Conservation (phyloP, 1,284 basidiomycete genomes). For the Tilletia setariae region DNA sequence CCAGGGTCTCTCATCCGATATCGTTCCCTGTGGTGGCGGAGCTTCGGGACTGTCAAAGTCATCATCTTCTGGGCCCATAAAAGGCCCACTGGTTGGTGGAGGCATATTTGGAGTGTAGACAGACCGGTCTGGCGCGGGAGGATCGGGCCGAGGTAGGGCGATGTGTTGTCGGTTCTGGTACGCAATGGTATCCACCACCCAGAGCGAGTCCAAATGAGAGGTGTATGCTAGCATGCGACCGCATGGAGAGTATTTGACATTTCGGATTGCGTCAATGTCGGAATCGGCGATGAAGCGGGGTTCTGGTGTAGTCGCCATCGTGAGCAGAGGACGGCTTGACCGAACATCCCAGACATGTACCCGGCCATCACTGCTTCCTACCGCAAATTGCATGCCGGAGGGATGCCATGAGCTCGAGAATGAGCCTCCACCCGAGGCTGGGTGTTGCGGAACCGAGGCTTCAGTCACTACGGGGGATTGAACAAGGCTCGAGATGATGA, state of each 20-base stretch:
- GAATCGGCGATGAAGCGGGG: not conserved
- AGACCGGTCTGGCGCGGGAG: too few relatives aligned
- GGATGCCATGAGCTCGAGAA: conserved; percentile 78
- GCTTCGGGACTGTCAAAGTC: not conserved
- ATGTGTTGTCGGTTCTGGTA: conserved; percentile 25
- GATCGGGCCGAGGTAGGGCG: not conserved
- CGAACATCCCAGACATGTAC: conserved; percentile 62
- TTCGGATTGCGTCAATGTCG: conserved; percentile 36
- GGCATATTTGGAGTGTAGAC: not conserved
- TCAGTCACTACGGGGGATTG: not conserved
- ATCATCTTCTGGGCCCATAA: not conserved
- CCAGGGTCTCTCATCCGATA: too few relatives aligned
- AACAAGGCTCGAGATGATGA: not conserved
- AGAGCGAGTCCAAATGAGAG: conserved; percentile 36
- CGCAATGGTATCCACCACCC: conserved; percentile 34
- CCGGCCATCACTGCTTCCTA: conserved; percentile 78
- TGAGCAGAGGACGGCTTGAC: conserved; percentile 34
- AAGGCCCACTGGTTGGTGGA: not conserved
- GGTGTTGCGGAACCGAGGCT: conserved; percentile 18
- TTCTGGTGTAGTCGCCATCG: too few relatives aligned
- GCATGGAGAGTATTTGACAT: conserved; percentile 38
- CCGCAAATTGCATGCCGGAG: conserved; percentile 76
- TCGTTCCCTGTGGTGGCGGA: not conserved
- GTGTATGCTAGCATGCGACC: conserved; percentile 42
- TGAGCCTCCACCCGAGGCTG: conserved; percentile 59